Base-by-base conservation (phyloP, 345 rosid genomes). In the Acer campestre region DNA sequence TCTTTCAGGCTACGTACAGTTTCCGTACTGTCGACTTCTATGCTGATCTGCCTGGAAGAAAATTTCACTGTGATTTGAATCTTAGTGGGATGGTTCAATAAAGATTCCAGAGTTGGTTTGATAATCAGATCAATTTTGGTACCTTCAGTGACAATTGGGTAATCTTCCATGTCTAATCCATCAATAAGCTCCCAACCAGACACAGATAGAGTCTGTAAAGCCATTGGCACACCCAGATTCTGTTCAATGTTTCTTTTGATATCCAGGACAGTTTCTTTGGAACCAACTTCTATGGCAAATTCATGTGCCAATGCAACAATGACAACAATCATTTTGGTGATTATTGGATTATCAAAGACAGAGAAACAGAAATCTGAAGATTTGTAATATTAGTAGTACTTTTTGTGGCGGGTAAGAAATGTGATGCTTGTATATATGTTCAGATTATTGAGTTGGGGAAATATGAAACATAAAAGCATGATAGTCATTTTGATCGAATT, bases 161-260 rank as follows among this genome's bases (percentile, higher is more conserved):
- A 95, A 71, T 94, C 97, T 65, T 93, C 97, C 84, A 96, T 87
- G 86, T 94, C 99, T 1, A 95, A 87, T 23, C 97, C 98, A 69
- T 95, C 97, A 2, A 93, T 66, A 6, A 92, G 87, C 64, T 95
- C 98, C 97, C 96, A 91, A 42, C 90, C 94, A 6, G 48, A 88
- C 1, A 91, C 91, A 1, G 91, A 70, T 7, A 95, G 96, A 13
- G 85, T 82, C 61, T 92, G 91, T 55, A 88, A 78, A 71, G 84
- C 35, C 1, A 81, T 38, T 35, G 96, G 93, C 29, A 92, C 75
- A 13, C 89, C 85, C 6, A 93, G 87, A 27, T 88, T 71, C 18
- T 77, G 87, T 75, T 90, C 90, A 61, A 90, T 71, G 35, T 82
- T 86, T 62, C 76, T 84, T 82, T 92, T 93, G 86, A 93, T 90